phyloP scores from a whole-genome alignment of 1,284 basidiomycete species.

The Tilletia setariae region DNA sequence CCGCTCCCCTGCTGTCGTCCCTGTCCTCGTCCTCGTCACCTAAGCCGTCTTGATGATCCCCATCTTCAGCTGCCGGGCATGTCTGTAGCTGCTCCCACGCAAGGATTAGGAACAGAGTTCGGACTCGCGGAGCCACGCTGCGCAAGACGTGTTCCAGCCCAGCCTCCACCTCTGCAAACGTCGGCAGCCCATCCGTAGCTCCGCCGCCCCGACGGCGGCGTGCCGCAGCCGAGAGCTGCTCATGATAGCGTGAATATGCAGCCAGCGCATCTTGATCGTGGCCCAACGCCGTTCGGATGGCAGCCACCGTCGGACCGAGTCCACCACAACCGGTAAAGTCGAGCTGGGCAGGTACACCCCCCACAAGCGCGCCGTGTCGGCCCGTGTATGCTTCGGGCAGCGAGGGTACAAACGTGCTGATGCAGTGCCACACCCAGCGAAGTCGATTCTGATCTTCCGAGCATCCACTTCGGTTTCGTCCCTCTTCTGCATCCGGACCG shows the following conservation, averaged over 20 bases:
- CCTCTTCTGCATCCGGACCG: neutral
- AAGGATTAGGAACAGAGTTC: slow-evolving; percentile 6
- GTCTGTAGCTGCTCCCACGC: slow-evolving; percentile 1
- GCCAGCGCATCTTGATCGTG: too few relatives aligned
- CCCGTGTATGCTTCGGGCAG: slow-evolving; percentile 8
- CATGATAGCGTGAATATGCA: too few relatives aligned
- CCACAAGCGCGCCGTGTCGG: neutral
- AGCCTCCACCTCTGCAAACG: neutral
- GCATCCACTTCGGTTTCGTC: neutral
- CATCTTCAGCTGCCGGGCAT: neutral
- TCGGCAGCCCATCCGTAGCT: neutral
- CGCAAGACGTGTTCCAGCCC: neutral
- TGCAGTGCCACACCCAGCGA: slow-evolving; percentile 13
- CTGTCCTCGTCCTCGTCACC: neutral
- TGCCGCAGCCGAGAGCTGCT: too few relatives aligned
- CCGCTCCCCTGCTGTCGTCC: neutral
- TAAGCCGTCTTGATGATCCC: neutral
- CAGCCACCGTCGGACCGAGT: neutral
- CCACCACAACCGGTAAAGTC: slow-evolving; percentile 5
- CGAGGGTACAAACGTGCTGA: slow-evolving; percentile 9
- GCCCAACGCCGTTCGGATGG: neutral
- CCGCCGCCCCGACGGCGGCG: neutral
- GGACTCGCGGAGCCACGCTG: neutral
- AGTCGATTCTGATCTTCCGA: neutral
- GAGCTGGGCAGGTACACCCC: neutral